These are phyloP conservation scores for Arctium minus DNA, from an alignment of 129 eudicot genomes.

Conservation along the genomic window DNA sequence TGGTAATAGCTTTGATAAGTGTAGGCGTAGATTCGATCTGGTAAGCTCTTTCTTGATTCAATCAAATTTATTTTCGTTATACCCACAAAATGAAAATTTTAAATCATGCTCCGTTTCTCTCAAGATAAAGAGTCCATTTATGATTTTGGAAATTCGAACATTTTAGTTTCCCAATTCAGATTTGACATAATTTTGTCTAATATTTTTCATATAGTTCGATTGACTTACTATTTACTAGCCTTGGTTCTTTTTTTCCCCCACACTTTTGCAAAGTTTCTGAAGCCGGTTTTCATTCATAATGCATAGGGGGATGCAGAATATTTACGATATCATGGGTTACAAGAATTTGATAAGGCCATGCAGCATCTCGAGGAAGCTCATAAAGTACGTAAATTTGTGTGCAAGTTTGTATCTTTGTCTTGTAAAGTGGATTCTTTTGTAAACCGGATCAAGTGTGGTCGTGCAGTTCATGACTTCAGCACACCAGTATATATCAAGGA, in stretches of 20 bases:
- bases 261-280: neutral
- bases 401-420: neutral
- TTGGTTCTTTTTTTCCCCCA: too few species aligned
- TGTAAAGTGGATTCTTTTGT: neutral
- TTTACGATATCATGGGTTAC: conserved; percentile 84
- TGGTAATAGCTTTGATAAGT: conserved; percentile 79
- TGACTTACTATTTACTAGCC: too few species aligned
- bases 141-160: too few species aligned
- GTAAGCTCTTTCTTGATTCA: conserved; percentile 30
- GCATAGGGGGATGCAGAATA: conserved; percentile 91
- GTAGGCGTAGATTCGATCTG: conserved; percentile 95
- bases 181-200: neutral
- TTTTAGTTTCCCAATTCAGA: too few species aligned
- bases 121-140: too few species aligned
- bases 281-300: conserved; percentile 4
- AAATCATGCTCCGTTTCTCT: too few species aligned
- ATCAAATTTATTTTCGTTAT: neutral
- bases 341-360: conserved; percentile 95
- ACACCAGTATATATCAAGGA: conserved; percentile 88
- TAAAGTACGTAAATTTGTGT: conserved; percentile 49
- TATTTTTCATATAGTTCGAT: neutral
- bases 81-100: too few species aligned
- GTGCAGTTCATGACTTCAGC: conserved; percentile 95
- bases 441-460: conserved; percentile 1
- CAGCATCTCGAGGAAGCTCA: conserved; percentile 92